A percentile compares a stretch with the other conserved stretches of the same genome.
Conservation (phyloP, 169 alveolate genomes). For the Theileria orientalis region DNA sequence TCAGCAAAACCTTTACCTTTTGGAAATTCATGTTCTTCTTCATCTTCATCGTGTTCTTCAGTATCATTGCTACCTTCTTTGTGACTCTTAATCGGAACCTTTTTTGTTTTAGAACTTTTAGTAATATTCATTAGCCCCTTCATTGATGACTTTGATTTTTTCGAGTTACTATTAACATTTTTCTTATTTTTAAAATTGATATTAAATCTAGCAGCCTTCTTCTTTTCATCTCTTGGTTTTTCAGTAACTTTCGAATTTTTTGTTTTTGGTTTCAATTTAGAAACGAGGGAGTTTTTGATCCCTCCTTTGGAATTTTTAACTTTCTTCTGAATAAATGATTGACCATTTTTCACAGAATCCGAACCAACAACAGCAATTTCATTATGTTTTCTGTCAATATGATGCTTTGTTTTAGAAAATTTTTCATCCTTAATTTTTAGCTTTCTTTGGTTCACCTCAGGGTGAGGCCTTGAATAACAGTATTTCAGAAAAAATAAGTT, state of each 20-base stretch:
- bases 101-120: background rate
- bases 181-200: too few relatives aligned
- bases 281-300: too few relatives aligned
- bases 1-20: background rate
- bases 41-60: background rate
- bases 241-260: background rate
- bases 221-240: background rate
- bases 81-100: conserved; percentile 1
- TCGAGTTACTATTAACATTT: background rate
- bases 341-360: too few relatives aligned
- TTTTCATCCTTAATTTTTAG: background rate
- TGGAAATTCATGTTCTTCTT: background rate
- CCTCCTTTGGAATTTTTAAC: too few relatives aligned
- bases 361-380: too few relatives aligned
- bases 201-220: background rate
- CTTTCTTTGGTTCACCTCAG: background rate
- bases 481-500: too few relatives aligned
- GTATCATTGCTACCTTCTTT: background rate
- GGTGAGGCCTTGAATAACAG: background rate
- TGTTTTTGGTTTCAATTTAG: too few relatives aligned
- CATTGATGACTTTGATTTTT: background rate
- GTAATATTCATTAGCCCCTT: background rate
- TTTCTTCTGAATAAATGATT: too few relatives aligned
- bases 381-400: too few relatives aligned
- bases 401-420: too few relatives aligned